These are phyloP conservation scores for Colletotrichum theobromicola DNA, from an alignment of 2,329 filamentous ascomycete species.

Conservation along the genomic window DNA sequence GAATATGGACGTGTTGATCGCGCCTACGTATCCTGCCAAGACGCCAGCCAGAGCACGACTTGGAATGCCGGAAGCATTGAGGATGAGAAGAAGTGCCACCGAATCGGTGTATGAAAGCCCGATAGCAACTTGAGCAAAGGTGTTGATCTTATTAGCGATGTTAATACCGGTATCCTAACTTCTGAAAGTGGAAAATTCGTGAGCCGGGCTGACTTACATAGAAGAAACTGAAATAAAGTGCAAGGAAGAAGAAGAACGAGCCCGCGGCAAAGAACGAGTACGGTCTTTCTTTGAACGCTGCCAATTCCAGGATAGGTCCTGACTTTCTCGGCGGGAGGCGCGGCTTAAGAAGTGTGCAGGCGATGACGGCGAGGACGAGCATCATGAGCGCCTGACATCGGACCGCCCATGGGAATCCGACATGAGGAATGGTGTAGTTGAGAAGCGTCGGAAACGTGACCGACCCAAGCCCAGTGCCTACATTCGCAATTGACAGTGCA, in stretches of 20 bases:
- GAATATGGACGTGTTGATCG: neutral
- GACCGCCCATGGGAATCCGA: constrained; percentile 72
- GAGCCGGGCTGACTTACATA: constrained; percentile 33
- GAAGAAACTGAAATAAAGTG: constrained; percentile 56
- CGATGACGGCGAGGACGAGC: constrained; percentile 44
- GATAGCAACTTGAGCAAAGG: constrained; percentile 45
- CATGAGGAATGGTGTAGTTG: constrained; percentile 58
- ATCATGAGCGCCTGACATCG: constrained; percentile 66
- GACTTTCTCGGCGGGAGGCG: constrained; percentile 52
- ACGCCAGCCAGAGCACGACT: constrained; percentile 60
- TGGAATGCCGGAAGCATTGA: constrained; percentile 63
- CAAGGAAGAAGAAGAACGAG: constrained; percentile 50
- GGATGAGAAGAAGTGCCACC: constrained; percentile 63
- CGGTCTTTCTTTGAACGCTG: constrained; percentile 53
- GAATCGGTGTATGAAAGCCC: constrained; percentile 53
- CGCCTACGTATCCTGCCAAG: constrained; percentile 52
- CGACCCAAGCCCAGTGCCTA: constrained; percentile 66
- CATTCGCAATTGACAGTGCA: constrained; percentile 64
- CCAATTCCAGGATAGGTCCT: constrained; percentile 56
- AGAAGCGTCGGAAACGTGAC: constrained; percentile 67
- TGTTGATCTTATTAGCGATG: constrained; percentile 39
- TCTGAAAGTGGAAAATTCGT: neutral
- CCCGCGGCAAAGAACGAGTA: constrained; percentile 42
- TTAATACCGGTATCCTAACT: neutral
- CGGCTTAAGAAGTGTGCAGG: constrained; percentile 48